Base-by-base conservation (phyloP, 306 rosid species). In the Prunus dulcis region DNA sequence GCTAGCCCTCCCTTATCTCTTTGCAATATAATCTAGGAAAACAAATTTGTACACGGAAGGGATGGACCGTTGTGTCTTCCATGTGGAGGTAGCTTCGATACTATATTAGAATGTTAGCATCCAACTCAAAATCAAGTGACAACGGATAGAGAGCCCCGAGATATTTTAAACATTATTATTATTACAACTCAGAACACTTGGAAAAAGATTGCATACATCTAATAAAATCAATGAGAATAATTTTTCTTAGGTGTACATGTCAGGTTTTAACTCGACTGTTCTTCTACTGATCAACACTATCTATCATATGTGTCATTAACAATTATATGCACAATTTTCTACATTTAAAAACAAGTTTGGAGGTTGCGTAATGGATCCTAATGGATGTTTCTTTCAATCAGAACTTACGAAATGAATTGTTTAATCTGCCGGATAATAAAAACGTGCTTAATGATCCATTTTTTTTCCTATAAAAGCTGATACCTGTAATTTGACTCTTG, bases 381-480 rank as follows among this genome's bases (percentile, higher is more conserved):
- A 17, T 38, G 52, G 15, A 69, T 68, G 43, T 69, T 15, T 64
- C 12, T 77, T 8, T 77, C 43, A 2, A 38, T 38, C 76, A 45
- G 5, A 0, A 5, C 73, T 52, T 10, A 79, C 78, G 78, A 17
- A 65, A 79, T 55, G 47, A 14, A 14, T 23, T 65, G 1, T 23
- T 47, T 52, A 55, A 69, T 1, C 2, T 13, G 12, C 50, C 17
- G 19, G 61, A 79, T 15, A 43, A 65, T 25, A 41, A 79, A 79
- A 72, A 78, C 78, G 78, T 79, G 82, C 68, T 20, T 55, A 73
- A 65, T 64, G 27, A 27, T 27, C 12, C 64, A 3, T 8, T 45
- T 27, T 38, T 8, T 8, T 50, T 45, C 0, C 0, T 38, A 43
- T 23, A 55, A 8, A 64, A 76, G 27, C 25, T 7, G 57, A 57